Evolutionary conservation across 2,329 filamentous ascomycete species (phyloP), one percentile per base, ranked within the genome.

Genomic region (Fusarium brevicatenulatum): DNA sequence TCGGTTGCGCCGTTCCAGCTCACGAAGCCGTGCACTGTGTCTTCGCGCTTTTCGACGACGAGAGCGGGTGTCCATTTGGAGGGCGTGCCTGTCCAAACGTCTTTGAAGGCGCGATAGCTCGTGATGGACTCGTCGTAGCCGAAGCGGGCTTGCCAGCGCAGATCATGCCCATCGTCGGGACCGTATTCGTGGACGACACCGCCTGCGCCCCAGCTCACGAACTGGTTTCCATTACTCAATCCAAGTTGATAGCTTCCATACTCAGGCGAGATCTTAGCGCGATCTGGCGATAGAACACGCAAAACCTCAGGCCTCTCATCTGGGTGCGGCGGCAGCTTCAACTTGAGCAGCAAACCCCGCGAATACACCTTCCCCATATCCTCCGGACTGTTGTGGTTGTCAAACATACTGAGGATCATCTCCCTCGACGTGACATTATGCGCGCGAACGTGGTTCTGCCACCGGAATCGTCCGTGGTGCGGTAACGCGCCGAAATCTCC

Each of bases 361-460:
- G 71, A 72, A 2, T 62, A 47, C 5, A 53, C 63, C 30, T 43
- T 60, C 3, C 62, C 63, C 4, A 36, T 46, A 3, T 72, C 71
- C 16, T 75, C 71, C 0, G 67, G 46, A 4, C 54, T 77, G 34
- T 82, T 82, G 49, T 78, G 80, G 49, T 83, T 83, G 74, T 83
- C 80, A 43, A 81, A 81, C 39, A 83, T 63, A 56, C 78, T 81
- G 16, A 83, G 69, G 2, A 71, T 65, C 30, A 80, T 69, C 19
- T 64, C 72, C 23, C 63, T 49, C 1, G 71, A 73, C 0, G 70
- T 70, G 1, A 76, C 69, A 10, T 75, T 72, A 11, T 76, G 69
- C 19, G 78, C 77, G 0, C 79, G 80, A 16, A 79, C 81, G 23
- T 82, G 76, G 55, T 82, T 82, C 67, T 82, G 80, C 71, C 81